Evolutionary conservation across 345 rosid species (phyloP), one percentile per base, ranked within the genome.

Genomic region (Lenwebbia sp.): DNA sequence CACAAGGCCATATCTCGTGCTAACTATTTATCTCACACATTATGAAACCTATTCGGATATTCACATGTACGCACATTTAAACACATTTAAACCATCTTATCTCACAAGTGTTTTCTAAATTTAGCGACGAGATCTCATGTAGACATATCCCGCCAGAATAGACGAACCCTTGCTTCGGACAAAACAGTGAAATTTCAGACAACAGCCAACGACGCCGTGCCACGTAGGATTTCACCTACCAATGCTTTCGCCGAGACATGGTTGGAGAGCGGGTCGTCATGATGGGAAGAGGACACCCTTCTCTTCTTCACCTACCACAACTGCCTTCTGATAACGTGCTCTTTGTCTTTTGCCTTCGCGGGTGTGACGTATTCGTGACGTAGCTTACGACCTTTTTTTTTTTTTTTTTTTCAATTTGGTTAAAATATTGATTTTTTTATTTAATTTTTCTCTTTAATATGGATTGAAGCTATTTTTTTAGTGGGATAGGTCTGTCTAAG

Each of bases 81-180:
- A 49, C 50, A 10, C 50, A 10, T 10, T 11, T 50, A 50, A 50
- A 50, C 14, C 52, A 12, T 50, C 12, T 3, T 50, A 50, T 50
- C 52, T 50, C 14, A 50, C 52, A 50, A 50, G 52, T 12, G 52
- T 12, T 3, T 50, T 50, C 14, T 4, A 50, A 50, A 50, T 50
- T 12, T 12, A 50, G 14, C 23, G 76, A 15, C 0, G 23, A 30
- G 41, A 8, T 30, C 5, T 62, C 21, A 0, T 14, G 40, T 0
- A 3, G 75, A 30, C 5, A 17, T 62, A 30, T 7, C 15, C 40
- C 30, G 75, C 75, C 8, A 14, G 21, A 13, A 17, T 15, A 33
- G 14, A 60, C 40, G 74, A 60, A 33, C 40, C 7, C 75, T 10
- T 5, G 41, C 23, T 15, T 65, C 23, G 41, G 76, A 65, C 76